Base-by-base conservation (phyloP, 2,329 filamentous ascomycete species). In the Rhynchosporium secalis region DNA sequence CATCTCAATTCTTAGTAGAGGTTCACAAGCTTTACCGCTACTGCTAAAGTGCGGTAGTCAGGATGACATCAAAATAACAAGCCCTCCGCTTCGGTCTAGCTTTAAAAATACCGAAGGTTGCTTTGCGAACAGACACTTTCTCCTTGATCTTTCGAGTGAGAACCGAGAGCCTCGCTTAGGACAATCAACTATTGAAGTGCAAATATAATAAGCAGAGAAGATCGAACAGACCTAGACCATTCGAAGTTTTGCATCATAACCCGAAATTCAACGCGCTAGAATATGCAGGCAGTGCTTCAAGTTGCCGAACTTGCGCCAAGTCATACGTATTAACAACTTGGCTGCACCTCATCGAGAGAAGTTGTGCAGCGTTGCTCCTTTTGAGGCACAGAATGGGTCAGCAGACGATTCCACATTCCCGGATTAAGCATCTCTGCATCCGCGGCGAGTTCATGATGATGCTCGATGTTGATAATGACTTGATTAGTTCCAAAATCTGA, bases 391-490 rank as follows among this genome's bases (percentile, higher is more conserved):
- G 54, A 56, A 9, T 2, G 29, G 54, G 54, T 56, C 54, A 56
- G 54, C 54, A 56, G 54, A 56, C 54, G 47, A 63, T 57, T 57
- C 61, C 61, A 63, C 57, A 63, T 56, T 62, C 57, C 57, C 6
- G 57, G 57, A 15, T 54, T 60, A 40, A 56, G 55, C 26, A 57
- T 5, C 28, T 36, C 40, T 52, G 43, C 36, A 60, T 60, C 48
- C 58, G 47, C 58, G 58, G n/a, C 6, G 9, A 36, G 41, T 45
- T 13, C 15, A 40, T 36, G 33, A 45, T 47, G 33, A 12, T 46
- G 43, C 51, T 36, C 31, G 56, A 40, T 56, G 40, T 45, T 52
- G 38, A 41, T 47, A 49, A 60, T 60, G 58, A 60, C 58, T 60
- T 48, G 58, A 46, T 40, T 33, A 54, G 48, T 52, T 7, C 38